phyloP scores from a whole-genome alignment of 495 filamentous ascomycete species.

The Penicillium malachiteum region DNA sequence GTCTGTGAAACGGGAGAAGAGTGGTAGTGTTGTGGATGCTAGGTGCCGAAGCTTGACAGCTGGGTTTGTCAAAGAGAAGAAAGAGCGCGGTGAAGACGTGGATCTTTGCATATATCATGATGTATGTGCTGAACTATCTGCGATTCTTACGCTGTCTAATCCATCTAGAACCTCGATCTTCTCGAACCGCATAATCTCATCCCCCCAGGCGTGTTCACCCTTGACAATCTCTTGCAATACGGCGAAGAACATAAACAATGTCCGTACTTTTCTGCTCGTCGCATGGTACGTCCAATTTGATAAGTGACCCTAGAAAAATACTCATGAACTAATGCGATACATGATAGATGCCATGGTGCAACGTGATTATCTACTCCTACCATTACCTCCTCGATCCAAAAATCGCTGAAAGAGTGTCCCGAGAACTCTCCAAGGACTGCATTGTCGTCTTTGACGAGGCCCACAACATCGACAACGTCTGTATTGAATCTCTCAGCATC shows the following conservation, averaged over 20 bases:
- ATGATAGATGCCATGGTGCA: constrained; percentile 88
- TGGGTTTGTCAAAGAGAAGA: constrained; percentile 96
- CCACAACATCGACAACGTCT: constrained; percentile 99
- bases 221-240: constrained; percentile 84
- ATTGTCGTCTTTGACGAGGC: constrained; percentile 99
- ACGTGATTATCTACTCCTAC: constrained; percentile 99
- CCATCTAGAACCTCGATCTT: constrained; percentile 77
- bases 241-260: constrained; percentile 96
- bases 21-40: constrained; percentile 88
- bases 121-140: constrained; percentile 42
- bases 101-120: constrained; percentile 96
- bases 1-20: constrained; percentile 92
- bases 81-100: constrained; percentile 88
- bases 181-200: constrained; percentile 93
- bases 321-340: not conserved
- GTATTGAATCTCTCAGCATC: constrained; percentile 95
- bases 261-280: constrained; percentile 90
- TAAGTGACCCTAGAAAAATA: too few relatives aligned
- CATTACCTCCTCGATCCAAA: constrained; percentile 98
- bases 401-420: constrained; percentile 94
- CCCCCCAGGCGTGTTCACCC: constrained; percentile 90
- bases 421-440: constrained; percentile 94
- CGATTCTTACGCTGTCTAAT: constrained; percentile 13
- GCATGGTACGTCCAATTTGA: constrained; percentile 69
- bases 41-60: constrained; percentile 93